These are phyloP conservation scores for Monilinia laxa DNA, from an alignment of 2,329 filamentous ascomycete species.

Conservation along the genomic window DNA sequence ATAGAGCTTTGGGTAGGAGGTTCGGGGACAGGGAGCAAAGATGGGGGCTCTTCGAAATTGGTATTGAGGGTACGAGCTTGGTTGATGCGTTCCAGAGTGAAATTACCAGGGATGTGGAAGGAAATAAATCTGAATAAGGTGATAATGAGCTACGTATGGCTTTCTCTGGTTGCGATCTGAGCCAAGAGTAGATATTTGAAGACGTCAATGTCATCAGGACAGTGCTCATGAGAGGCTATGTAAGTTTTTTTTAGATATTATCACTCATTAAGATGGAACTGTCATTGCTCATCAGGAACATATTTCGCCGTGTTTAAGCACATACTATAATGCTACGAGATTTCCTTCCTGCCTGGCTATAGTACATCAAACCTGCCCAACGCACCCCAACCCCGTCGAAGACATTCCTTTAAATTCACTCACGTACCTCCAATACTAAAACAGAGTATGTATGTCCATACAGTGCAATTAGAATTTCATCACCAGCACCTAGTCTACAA, in stretches of 20 bases:
- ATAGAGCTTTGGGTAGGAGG: constrained; percentile 17
- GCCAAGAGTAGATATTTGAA: not conserved
- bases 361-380: too few relatives aligned
- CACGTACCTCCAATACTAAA: too few relatives aligned
- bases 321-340: not conserved
- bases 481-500: not conserved
- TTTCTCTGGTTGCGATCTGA: not conserved
- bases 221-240: not conserved
- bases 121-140: too few relatives aligned
- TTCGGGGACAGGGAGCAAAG: constrained; percentile 51
- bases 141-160: not conserved
- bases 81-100: constrained; percentile 43
- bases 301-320: not conserved
- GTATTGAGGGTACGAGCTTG: constrained; percentile 42
- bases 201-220: not conserved
- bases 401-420: too few relatives aligned
- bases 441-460: too few relatives aligned
- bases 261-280: not conserved
- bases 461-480: not conserved
- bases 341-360: not conserved
- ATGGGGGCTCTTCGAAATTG: constrained; percentile 52
- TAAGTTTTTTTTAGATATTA: not conserved
- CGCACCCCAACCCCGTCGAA: too few relatives aligned
- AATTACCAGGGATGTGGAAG: constrained; percentile 5
- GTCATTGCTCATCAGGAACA: not conserved